Evolutionary conservation across 306 rosid genomes (phyloP).

Genomic region (Vigna reflexopilosa): DNA sequence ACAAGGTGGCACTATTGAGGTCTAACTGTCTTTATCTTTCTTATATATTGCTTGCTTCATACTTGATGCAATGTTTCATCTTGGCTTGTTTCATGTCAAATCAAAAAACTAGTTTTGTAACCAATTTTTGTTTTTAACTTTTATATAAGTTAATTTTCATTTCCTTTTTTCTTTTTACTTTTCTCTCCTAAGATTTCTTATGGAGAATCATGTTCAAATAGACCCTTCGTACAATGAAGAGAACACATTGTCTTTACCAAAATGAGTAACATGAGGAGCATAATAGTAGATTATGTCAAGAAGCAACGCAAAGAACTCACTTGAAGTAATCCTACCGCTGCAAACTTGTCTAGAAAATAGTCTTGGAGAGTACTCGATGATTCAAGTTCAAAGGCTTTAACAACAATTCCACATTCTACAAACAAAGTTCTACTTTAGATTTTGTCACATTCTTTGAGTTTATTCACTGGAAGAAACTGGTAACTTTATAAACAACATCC

Average conservation of each 20-base stretch:
- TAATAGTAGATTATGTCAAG: slow-evolving; percentile 1
- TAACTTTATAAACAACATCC: neutral
- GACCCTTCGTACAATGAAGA: slow-evolving; percentile 7
- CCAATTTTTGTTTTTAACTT: too few relatives aligned
- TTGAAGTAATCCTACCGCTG: slow-evolving; percentile 96
- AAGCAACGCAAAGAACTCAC: slow-evolving; percentile 47
- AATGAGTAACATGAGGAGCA: slow-evolving; percentile 16
- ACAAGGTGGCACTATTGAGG: too few relatives aligned
- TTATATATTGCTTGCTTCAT: too few relatives aligned
- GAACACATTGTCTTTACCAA: slow-evolving; percentile 11
- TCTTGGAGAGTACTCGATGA: slow-evolving; percentile 58
- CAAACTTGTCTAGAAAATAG: slow-evolving; percentile 73
- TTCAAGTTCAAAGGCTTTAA: slow-evolving; percentile 62
- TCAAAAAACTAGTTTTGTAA: neutral
- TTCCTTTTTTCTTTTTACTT: too few relatives aligned
- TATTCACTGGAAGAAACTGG: slow-evolving; percentile 15
- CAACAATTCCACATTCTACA: slow-evolving; percentile 71
- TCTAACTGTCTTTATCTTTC: too few relatives aligned
- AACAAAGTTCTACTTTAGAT: slow-evolving; percentile 24
- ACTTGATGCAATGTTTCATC: too few relatives aligned
- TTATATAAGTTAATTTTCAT: too few relatives aligned
- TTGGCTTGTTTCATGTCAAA: neutral
- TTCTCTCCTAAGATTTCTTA: too few relatives aligned
- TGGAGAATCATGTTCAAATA: too few relatives aligned
- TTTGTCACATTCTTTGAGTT: slow-evolving; percentile 23